Conservation (phyloP, 768 basidiomycete genomes). For the Tubosaeta brunneosetosa region DNA sequence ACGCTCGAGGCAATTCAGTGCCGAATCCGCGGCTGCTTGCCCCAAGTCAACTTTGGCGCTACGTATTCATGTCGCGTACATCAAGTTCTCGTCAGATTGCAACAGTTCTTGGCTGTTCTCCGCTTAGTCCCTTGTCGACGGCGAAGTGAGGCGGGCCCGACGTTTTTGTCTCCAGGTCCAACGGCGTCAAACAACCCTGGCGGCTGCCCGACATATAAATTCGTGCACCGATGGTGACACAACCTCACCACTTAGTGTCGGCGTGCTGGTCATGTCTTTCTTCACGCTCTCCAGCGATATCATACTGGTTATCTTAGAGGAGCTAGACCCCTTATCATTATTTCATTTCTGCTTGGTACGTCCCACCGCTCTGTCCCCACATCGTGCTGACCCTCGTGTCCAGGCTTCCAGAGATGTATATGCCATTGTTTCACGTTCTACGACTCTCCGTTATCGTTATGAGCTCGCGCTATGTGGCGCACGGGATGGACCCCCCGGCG, state of each 20-base stretch:
- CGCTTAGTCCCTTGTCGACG: conserved; percentile 30
- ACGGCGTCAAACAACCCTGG: conserved; percentile 21
- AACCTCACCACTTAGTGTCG: conserved; percentile 18
- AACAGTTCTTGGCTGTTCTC: conserved; percentile 22
- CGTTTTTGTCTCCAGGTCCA: conserved; percentile 32
- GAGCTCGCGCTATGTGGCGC: conserved; percentile 30
- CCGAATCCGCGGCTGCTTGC: conserved; percentile 20
- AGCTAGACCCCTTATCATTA: conserved; percentile 32
- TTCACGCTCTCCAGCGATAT: conserved; percentile 30
- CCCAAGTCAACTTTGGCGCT: conserved; percentile 18
- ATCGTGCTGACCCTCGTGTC: not conserved
- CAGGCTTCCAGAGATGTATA: conserved; percentile 25
- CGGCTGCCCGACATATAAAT: conserved; percentile 30
- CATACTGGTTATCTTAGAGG: conserved; percentile 29
- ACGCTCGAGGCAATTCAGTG: conserved; percentile 19
- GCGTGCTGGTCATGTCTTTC: conserved; percentile 35
- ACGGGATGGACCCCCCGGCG: conserved; percentile 24
- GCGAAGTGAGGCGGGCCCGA: conserved; percentile 28
- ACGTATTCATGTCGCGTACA: conserved; percentile 26
- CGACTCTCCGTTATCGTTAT: conserved; percentile 29
- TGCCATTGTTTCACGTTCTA: conserved; percentile 20
- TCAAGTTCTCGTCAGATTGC: conserved; percentile 24
- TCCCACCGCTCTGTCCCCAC: not conserved
- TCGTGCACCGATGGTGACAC: conserved; percentile 3
- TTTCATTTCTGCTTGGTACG: conserved; percentile 29